Evolutionary conservation across 805 yeast genomes (phyloP).

Genomic region (Yamadazyma philogaea): DNA sequence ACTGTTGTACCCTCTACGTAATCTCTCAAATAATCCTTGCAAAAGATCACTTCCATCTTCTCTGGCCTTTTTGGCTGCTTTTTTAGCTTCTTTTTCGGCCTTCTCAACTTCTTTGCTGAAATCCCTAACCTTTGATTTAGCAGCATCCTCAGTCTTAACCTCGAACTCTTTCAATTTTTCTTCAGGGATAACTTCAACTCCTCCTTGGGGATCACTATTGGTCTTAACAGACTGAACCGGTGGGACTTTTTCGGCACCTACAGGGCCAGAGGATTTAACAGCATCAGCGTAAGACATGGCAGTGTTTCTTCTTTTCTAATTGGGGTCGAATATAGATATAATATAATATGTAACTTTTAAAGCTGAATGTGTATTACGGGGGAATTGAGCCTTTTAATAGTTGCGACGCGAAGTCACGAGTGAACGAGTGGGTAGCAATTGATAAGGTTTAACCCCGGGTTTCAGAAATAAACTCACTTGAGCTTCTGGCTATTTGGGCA

Average conservation of each 20-base stretch:
- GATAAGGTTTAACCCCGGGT: neutral
- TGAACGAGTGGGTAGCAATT: neutral
- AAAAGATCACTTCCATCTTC: constrained; percentile 22
- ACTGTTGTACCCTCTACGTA: constrained; percentile 2
- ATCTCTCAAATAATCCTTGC: constrained; percentile 15
- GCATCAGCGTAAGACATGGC: constrained; percentile 38
- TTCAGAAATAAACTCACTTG: too few relatives aligned
- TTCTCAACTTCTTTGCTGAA: constrained; percentile 14
- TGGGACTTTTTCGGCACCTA: constrained; percentile 31
- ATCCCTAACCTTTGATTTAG: constrained; percentile 17
- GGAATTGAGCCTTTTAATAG: constrained; percentile 4
- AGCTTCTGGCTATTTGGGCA: too few relatives aligned
- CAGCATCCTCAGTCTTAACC: constrained; percentile 18
- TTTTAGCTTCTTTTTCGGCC: constrained; percentile 16
- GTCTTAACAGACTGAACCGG: constrained; percentile 23
- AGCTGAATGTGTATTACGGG: neutral
- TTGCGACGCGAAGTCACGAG: constrained; percentile 1
- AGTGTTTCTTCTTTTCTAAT: neutral
- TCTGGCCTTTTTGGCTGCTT: constrained; percentile 22
- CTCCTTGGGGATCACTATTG: constrained; percentile 10
- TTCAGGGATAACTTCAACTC: constrained; percentile 15
- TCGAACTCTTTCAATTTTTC: constrained; percentile 15
- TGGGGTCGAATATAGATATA: too few relatives aligned
- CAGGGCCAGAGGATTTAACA: constrained; percentile 39
- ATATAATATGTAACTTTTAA: neutral